Percentiles rank a stretch among this genome's conserved stretches.
Conservation (phyloP, 495 filamentous ascomycete species). For the Chaetomium tenue region DNA sequence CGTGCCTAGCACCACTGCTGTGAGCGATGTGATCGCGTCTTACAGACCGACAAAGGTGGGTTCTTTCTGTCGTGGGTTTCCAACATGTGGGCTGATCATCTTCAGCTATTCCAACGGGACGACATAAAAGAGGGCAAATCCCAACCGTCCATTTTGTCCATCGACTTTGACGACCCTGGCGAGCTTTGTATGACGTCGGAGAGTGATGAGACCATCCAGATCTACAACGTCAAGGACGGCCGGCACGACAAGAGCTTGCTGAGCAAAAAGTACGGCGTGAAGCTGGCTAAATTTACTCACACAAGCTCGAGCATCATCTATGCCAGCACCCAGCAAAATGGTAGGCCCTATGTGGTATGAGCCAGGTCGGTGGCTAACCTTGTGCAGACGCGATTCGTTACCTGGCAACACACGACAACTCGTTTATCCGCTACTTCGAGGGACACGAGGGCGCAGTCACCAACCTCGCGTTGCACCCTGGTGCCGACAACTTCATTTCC, state of each 20-base stretch:
- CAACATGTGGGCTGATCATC: constrained; percentile 17
- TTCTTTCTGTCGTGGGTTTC: constrained; percentile 1
- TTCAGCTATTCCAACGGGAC: constrained; percentile 46
- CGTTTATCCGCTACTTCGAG: constrained; percentile 90
- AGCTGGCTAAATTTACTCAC: constrained; percentile 91
- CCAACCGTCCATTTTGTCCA: constrained; percentile 56
- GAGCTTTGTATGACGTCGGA: constrained; percentile 83
- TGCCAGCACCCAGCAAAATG: constrained; percentile 90
- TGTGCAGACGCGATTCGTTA: constrained; percentile 75
- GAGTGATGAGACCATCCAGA: constrained; percentile 88
- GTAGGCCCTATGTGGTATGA: constrained; percentile 37
- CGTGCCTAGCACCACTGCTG: constrained; percentile 39
- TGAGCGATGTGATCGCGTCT: constrained; percentile 48
- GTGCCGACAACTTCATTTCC: constrained; percentile 85
- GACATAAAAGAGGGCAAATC: constrained; percentile 44
- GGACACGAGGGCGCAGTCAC: constrained; percentile 85
- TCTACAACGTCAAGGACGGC: constrained; percentile 89
- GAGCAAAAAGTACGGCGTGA: constrained; percentile 91
- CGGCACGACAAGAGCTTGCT: constrained; percentile 79
- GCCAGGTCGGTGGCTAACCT: background rate
- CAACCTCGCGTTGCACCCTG: constrained; percentile 67
- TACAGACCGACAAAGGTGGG: constrained; percentile 55
- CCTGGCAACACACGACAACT: constrained; percentile 90
- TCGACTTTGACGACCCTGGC: constrained; percentile 95
- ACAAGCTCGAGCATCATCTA: constrained; percentile 85